A percentile compares a stretch with the other conserved stretches of the same genome.
Conservation (phyloP, 768 basidiomycete species). For the Amanita molliuscula region DNA sequence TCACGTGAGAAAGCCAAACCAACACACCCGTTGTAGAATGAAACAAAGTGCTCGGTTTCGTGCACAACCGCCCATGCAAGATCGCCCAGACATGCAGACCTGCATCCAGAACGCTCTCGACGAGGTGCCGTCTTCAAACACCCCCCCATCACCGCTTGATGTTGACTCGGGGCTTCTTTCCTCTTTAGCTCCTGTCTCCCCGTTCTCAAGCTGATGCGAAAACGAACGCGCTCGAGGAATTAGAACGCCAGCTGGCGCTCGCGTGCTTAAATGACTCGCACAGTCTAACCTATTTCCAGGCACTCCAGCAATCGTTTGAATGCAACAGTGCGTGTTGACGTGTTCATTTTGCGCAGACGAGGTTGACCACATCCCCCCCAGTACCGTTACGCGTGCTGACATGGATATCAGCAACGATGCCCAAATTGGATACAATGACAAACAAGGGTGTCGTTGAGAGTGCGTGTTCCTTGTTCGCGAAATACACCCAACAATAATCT, state of each 20-base stretch:
- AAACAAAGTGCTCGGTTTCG: constrained; percentile 1
- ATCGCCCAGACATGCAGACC: constrained; percentile 26
- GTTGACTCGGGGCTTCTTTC: constrained; percentile 1
- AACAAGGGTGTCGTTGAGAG: constrained; percentile 35
- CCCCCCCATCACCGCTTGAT: neutral
- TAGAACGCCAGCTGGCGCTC: constrained; percentile 46
- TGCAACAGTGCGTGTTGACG: constrained; percentile 54
- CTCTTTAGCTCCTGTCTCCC: constrained; percentile 49
- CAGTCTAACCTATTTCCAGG: constrained; percentile 43
- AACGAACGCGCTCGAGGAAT: constrained; percentile 38
- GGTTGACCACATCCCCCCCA: constrained; percentile 17
- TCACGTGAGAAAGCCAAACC: neutral
- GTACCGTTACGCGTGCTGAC: constrained; percentile 58
- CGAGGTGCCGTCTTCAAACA: constrained; percentile 31
- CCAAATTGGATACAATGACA: constrained; percentile 38
- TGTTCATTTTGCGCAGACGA: neutral
- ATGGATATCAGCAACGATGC: constrained; percentile 47
- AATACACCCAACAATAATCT: neutral
- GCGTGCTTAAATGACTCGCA: constrained; percentile 35
- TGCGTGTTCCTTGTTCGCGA: constrained; percentile 17
- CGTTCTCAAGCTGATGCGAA: constrained; percentile 43
- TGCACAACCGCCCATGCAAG: constrained; percentile 9
- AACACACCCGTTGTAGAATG: constrained; percentile 5
- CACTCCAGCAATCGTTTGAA: constrained; percentile 72
- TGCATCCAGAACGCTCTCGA: constrained; percentile 55